phyloP scores from a whole-genome alignment of 306 rosid species.

The Corylus americana region DNA sequence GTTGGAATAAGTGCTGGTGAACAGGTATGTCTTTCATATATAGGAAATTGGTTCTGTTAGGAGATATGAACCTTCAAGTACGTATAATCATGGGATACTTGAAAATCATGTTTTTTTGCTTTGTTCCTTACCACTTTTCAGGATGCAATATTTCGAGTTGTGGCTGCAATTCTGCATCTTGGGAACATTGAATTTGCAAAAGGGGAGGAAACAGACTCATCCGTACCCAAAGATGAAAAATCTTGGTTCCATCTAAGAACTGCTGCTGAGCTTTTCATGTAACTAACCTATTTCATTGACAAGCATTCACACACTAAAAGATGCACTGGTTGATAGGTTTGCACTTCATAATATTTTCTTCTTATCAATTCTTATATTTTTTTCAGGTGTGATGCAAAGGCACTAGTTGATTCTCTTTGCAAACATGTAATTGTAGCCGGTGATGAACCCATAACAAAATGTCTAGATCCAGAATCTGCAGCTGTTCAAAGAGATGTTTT shows the following conservation, averaged over 20 bases:
- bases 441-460: constrained; percentile 87
- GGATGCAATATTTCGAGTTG: constrained; percentile 98
- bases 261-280: constrained; percentile 94
- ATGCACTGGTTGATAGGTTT: constrained; percentile 22
- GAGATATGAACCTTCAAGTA: constrained; percentile 14
- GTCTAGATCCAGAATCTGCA: constrained; percentile 93
- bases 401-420: constrained; percentile 97
- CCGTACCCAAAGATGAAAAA: constrained; percentile 85
- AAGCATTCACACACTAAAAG: constrained; percentile 23
- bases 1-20: constrained; percentile 88
- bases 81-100: constrained; percentile 24
- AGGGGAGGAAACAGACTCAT: constrained; percentile 88
- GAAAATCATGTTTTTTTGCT: constrained; percentile 8
- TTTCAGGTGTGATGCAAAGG: constrained; percentile 92
- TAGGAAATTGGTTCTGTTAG: constrained; percentile 27
- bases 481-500: constrained; percentile 89
- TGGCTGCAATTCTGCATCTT: constrained; percentile 95
- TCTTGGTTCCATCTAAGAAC: constrained; percentile 81
- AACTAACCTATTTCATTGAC: constrained; percentile 31
- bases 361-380: neutral
- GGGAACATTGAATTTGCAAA: constrained; percentile 95
- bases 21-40: constrained; percentile 55
- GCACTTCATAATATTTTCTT: neutral
- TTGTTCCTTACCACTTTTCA: constrained; percentile 30
- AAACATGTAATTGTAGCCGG: constrained; percentile 94